Evolutionary conservation across 768 basidiomycete species (phyloP), one percentile per base, ranked within the genome.

Genomic region (Leccinellum luteum): DNA sequence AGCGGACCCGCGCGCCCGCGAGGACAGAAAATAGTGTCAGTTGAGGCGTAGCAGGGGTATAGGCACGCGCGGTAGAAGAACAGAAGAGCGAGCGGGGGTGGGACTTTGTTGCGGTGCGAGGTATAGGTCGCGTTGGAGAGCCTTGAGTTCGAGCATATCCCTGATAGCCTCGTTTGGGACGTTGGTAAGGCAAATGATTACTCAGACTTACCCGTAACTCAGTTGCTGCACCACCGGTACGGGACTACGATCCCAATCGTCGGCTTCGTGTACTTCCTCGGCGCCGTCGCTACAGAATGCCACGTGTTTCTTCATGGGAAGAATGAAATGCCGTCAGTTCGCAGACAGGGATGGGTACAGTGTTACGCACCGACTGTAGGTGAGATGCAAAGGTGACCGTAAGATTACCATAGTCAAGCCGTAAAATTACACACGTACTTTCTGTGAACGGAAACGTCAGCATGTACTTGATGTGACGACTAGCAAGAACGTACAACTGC

Each of bases 221-320:
- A 90, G 73, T 58, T 78, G 80, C 31, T 78, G 77, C 6, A 85
- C 80, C 25, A 86, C 83, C 41, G 87, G 85, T 2, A 79, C 78
- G 3, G 89, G 89, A 1, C 86, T 88, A 15, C 89, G 79, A 69
- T 91, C 89, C 89, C 89, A 90, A 55, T 88, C 87, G 68, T 91
- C 89, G 3, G 86, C 89, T 30, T 78, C 69, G 66, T 80, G 80
- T 10, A 90, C 75, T 67, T 88, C 78, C 58, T 87, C 83, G 13
- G 75, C 72, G 53, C 78, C 80, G 2, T 80, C 74, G 3, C 74
- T 75, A 47, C 82, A 80, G 61, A 89, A 91, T 8, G 80, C 80
- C 30, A 91, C 89, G 31, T 78, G 79, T 72, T 89, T 88, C 59
- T 70, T 59, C 7, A 41, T 14, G 19, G 12, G 7, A 27, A 10